These are phyloP conservation scores for Penicillium fimorum DNA, from an alignment of 495 filamentous ascomycete species.

Conservation along the genomic window DNA sequence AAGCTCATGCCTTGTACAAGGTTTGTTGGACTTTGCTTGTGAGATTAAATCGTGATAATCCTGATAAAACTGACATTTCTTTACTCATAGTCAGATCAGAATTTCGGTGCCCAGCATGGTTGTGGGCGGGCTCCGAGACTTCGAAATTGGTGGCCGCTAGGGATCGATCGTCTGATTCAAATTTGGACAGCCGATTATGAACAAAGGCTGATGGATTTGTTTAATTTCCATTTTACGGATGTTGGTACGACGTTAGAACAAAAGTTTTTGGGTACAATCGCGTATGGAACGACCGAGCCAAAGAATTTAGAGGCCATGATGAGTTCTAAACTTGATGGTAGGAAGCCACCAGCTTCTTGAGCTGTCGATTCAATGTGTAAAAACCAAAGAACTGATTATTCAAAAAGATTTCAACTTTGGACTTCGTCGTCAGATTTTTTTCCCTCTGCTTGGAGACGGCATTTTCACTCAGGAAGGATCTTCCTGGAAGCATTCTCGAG, in stretches of 20 bases:
- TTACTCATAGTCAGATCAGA: background rate
- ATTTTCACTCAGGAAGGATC: constrained; percentile 56
- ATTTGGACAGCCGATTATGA: constrained; percentile 24
- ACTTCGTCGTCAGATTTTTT: constrained; percentile 4
- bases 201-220: constrained; percentile 37
- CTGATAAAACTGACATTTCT: background rate
- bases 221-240: constrained; percentile 39
- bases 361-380: background rate
- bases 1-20: background rate
- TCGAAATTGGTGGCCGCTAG: constrained; percentile 32
- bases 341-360: background rate
- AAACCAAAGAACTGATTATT: background rate
- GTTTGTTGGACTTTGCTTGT: background rate
- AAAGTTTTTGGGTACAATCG: constrained; percentile 17
- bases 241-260: constrained; percentile 46
- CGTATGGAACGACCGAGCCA: constrained; percentile 7
- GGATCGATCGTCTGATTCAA: constrained; percentile 35
- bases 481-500: constrained; percentile 52
- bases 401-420: constrained; percentile 8
- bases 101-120: constrained; percentile 22
- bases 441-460: constrained; percentile 35
- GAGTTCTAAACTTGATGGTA: constrained; percentile 8
- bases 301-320: constrained; percentile 10
- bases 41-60: background rate
- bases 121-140: constrained; percentile 24